phyloP scores from a whole-genome alignment of 164 flowering plant genomes.

The Magnolia kwangsiensis region DNA sequence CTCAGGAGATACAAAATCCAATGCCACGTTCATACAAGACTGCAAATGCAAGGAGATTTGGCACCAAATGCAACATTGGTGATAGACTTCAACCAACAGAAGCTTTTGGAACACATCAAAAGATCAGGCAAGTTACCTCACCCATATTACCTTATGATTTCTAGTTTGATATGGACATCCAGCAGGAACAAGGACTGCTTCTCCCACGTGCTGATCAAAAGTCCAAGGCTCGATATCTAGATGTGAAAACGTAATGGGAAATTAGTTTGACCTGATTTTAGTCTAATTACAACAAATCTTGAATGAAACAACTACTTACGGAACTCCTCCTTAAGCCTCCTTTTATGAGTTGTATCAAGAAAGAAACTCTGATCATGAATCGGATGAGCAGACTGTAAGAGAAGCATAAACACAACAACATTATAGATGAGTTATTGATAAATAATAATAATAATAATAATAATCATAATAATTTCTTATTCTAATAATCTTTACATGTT shows the following conservation, averaged over 20 bases:
- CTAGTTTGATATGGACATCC: conserved; percentile 81
- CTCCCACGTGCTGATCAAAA: conserved; percentile 68
- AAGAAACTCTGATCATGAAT: conserved; percentile 49
- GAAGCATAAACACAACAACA: conserved; percentile 9
- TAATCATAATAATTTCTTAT: not conserved
- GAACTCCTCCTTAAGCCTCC: conserved; percentile 48
- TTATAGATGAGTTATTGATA: not conserved
- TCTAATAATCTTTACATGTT: conserved; percentile 30
- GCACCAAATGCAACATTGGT: not conserved
- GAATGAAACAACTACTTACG: conserved; percentile 17
- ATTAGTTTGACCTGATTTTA: not conserved
- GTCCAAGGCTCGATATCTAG: conserved; percentile 76
- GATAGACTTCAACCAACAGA: not conserved
- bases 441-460: not conserved
- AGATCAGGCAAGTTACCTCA: not conserved
- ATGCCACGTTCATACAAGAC: conserved; percentile 59
- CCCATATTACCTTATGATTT: conserved; percentile 51
- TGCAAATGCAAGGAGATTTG: conserved; percentile 20
- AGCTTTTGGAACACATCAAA: not conserved
- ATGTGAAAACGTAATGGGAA: conserved; percentile 1
- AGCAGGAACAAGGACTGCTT: conserved; percentile 74
- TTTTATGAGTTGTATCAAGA: conserved; percentile 35
- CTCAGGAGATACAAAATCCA: conserved; percentile 80
- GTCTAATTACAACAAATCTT: not conserved
- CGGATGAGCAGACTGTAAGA: conserved; percentile 41